phyloP scores from a whole-genome alignment of 495 filamentous ascomycete species.

The Oidiodendron maius region DNA sequence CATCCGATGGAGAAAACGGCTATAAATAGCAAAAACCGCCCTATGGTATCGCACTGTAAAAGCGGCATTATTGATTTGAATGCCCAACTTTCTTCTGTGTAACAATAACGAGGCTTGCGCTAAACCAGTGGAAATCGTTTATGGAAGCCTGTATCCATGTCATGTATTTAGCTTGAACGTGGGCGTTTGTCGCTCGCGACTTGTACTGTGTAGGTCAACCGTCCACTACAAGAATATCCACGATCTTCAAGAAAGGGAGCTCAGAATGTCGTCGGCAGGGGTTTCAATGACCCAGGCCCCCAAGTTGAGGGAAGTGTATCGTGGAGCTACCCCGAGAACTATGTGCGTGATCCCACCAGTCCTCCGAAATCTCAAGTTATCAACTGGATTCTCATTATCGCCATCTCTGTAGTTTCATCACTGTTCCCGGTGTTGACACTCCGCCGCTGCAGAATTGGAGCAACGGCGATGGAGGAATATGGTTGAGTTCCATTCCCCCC shows the following conservation, averaged over 20 bases:
- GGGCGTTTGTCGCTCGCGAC: background rate
- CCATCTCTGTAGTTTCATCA: background rate
- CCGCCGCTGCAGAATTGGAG: background rate
- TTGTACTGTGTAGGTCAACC: too few species aligned
- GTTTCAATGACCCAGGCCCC: too few species aligned
- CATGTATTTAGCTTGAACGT: background rate
- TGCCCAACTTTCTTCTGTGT: constrained; percentile 13
- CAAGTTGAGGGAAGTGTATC: background rate
- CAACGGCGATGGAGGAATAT: background rate
- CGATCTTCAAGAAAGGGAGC: background rate
- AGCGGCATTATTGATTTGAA: too few species aligned
- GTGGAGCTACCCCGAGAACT: background rate
- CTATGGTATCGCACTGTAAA: too few species aligned
- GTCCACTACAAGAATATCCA: background rate
- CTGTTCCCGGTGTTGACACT: background rate
- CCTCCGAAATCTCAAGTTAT: background rate
- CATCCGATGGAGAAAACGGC: too few species aligned
- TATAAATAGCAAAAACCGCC: too few species aligned
- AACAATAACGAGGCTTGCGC: background rate
- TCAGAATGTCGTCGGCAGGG: background rate
- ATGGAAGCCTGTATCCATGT: too few species aligned
- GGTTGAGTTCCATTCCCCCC: background rate
- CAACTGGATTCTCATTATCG: too few species aligned
- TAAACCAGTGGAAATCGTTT: background rate
- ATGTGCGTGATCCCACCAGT: background rate